These are phyloP conservation scores for Colletotrichum orbiculare DNA, from an alignment of 2,329 filamentous ascomycete genomes.

Conservation along the genomic window DNA sequence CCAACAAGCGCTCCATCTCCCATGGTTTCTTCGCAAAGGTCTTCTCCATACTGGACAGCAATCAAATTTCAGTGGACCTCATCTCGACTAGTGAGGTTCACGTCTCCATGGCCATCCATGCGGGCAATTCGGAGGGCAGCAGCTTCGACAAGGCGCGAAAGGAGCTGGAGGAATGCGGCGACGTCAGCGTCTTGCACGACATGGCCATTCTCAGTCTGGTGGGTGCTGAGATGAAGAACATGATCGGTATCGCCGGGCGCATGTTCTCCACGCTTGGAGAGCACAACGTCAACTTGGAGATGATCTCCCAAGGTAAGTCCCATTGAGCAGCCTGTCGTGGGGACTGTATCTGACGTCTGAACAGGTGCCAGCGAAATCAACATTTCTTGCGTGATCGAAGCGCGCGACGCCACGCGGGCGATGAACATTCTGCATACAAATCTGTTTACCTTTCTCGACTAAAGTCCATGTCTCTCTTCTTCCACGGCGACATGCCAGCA, in stretches of 20 bases:
- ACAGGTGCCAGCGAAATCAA: conserved; percentile 97
- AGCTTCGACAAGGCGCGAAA: conserved; percentile 75
- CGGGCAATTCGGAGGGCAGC: conserved; percentile 72
- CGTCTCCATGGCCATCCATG: conserved; percentile 95
- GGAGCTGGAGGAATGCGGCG: conserved; percentile 83
- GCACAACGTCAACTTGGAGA: conserved; percentile 96
- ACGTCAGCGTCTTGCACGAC: conserved; percentile 87
- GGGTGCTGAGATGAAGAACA: conserved; percentile 96
- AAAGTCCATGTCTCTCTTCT: conserved; percentile 23
- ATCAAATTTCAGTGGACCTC: conserved; percentile 90
- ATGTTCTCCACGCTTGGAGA: conserved; percentile 97
- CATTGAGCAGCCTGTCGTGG: conserved; percentile 57
- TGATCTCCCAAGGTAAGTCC: conserved; percentile 93
- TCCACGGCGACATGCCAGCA: not conserved
- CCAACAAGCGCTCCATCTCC: conserved; percentile 94
- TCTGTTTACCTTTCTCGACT: conserved; percentile 95
- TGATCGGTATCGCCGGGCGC: conserved; percentile 90
- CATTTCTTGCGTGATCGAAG: conserved; percentile 97
- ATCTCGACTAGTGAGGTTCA: conserved; percentile 98
- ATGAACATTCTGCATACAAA: conserved; percentile 97
- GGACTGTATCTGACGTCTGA: conserved; percentile 43
- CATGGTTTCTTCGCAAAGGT: conserved; percentile 96
- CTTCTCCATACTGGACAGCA: conserved; percentile 88
- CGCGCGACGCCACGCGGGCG: conserved; percentile 88
- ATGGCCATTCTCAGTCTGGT: conserved; percentile 98